These are phyloP conservation scores for Pisolithus sp. DNA, from an alignment of 768 basidiomycete genomes.

Conservation along the genomic window DNA sequence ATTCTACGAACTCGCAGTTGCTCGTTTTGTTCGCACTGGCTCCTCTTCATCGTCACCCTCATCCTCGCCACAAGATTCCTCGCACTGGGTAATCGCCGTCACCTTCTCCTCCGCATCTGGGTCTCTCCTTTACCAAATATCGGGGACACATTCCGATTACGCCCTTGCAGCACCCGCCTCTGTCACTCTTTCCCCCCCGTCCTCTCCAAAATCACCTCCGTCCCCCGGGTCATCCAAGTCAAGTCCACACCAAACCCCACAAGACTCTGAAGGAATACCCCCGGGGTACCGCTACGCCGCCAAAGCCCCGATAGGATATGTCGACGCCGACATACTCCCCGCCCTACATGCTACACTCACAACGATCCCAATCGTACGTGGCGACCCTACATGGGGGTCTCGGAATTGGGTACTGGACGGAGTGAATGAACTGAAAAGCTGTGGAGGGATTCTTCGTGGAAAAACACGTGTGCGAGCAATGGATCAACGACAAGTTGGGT, in stretches of 20 bases:
- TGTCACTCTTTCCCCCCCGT: slow-evolving; percentile 16
- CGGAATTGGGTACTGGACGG: slow-evolving; percentile 29
- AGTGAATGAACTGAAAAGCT: slow-evolving; percentile 20
- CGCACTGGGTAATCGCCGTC: slow-evolving; percentile 24
- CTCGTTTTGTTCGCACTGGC: slow-evolving; percentile 19
- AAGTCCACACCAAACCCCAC: neutral
- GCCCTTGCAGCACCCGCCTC: slow-evolving; percentile 27
- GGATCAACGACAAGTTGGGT: slow-evolving; percentile 23
- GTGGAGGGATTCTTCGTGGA: slow-evolving; percentile 24
- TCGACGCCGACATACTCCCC: slow-evolving; percentile 25
- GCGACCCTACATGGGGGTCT: slow-evolving; percentile 23
- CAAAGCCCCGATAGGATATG: slow-evolving; percentile 18
- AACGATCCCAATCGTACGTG: slow-evolving; percentile 18
- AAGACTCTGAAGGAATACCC: neutral
- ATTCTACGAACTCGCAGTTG: slow-evolving; percentile 28
- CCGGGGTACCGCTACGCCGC: slow-evolving; percentile 1
- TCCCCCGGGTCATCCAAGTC: neutral
- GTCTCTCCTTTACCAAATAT: slow-evolving; percentile 27
- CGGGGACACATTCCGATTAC: slow-evolving; percentile 23
- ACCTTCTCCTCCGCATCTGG: slow-evolving; percentile 22
- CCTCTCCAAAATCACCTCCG: neutral
- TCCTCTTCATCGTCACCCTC: slow-evolving; percentile 5
- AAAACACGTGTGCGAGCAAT: slow-evolving; percentile 24
- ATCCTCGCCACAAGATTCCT: slow-evolving; percentile 1
- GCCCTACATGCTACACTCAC: slow-evolving; percentile 23